These are phyloP conservation scores for Fusarium staphyleae DNA, from an alignment of 2,329 filamentous ascomycete genomes.

Conservation along the genomic window DNA sequence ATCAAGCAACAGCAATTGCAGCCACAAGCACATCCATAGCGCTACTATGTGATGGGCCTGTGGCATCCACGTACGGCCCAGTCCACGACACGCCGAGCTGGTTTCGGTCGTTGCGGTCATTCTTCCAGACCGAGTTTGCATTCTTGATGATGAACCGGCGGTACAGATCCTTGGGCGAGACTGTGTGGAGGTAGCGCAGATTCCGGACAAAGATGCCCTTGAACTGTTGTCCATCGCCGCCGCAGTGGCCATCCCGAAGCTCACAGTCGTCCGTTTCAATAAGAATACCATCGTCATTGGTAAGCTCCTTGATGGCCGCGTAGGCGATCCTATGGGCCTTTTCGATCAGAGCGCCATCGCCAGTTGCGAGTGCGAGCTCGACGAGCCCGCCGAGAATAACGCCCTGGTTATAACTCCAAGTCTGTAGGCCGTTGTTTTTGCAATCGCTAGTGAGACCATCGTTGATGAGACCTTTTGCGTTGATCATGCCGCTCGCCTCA, in stretches of 20 bases:
- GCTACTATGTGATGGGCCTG: slow-evolving; percentile 67
- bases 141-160: slow-evolving; percentile 64
- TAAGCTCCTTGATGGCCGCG: slow-evolving; percentile 57
- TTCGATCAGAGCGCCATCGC: slow-evolving; percentile 51
- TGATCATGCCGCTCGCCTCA: slow-evolving; percentile 58
- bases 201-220: slow-evolving; percentile 76
- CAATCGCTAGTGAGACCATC: slow-evolving; percentile 59
- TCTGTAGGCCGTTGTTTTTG: slow-evolving; percentile 58
- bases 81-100: slow-evolving; percentile 70
- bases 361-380: slow-evolving; percentile 57
- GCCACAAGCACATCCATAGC: slow-evolving; percentile 73
- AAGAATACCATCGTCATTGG: slow-evolving; percentile 56
- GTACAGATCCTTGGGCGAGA: slow-evolving; percentile 58
- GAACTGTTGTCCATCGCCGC: slow-evolving; percentile 67
- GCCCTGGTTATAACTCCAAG: slow-evolving; percentile 66
- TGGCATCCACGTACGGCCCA: slow-evolving; percentile 61
- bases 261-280: slow-evolving; percentile 48
- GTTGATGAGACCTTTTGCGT: slow-evolving; percentile 57
- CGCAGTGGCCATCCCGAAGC: slow-evolving; percentile 47
- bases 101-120: slow-evolving; percentile 58
- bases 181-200: slow-evolving; percentile 63
- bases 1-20: slow-evolving; percentile 54
- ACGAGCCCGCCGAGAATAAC: slow-evolving; percentile 62
- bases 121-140: slow-evolving; percentile 70
- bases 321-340: slow-evolving; percentile 58